These are phyloP conservation scores for Rhazya stricta DNA, from an alignment of 257 asterid genomes.

Conservation along the genomic window DNA sequence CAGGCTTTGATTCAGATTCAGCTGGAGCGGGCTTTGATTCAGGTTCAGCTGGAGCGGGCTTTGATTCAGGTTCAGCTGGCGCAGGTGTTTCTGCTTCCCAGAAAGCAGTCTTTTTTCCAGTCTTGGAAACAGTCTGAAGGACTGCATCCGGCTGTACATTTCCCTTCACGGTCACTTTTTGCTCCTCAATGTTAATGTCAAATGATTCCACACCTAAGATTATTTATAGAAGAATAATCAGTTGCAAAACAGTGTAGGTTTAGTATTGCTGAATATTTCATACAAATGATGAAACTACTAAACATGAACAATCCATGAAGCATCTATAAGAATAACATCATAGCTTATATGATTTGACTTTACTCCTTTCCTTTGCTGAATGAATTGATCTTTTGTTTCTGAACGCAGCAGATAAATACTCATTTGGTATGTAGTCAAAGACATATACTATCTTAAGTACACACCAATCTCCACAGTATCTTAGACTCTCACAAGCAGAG, in stretches of 20 bases:
- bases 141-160: slow-evolving; percentile 74
- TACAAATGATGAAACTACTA: neutral
- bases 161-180: slow-evolving; percentile 81
- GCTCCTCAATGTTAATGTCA: slow-evolving; percentile 71
- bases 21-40: slow-evolving; percentile 2
- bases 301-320: neutral
- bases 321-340: neutral
- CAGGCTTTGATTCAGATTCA: slow-evolving; percentile 10
- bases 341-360: neutral
- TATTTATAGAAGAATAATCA: neutral
- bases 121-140: slow-evolving; percentile 77
- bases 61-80: neutral
- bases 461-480: neutral
- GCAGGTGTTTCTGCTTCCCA: slow-evolving; percentile 52
- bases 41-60: neutral
- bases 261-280: neutral
- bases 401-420: neutral
- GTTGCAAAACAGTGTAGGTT: neutral
- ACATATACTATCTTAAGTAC: neutral
- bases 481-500: neutral
- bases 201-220: slow-evolving; percentile 70
- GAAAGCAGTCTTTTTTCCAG: slow-evolving; percentile 79
- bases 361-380: neutral
- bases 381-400: neutral
- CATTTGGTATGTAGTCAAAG: neutral